A percentile compares a stretch with the other conserved stretches of the same genome.
phyloP scores from a whole-genome alignment of 495 filamentous ascomycete genomes.

The Cetradonia linearis region DNA sequence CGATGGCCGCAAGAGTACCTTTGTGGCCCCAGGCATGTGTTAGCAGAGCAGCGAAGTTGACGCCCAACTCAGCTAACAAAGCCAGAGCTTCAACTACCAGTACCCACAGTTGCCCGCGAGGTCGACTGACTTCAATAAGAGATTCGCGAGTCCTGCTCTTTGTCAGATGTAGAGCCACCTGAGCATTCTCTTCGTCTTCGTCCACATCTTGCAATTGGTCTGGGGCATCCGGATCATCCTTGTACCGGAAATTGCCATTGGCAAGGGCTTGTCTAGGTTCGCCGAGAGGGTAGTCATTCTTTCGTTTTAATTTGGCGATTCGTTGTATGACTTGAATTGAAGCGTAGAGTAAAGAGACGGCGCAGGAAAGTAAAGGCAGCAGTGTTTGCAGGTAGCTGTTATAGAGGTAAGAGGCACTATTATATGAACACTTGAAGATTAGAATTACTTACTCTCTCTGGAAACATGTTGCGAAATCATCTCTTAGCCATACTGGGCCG shows the following conservation, averaged over 20 bases:
- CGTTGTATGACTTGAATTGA: constrained; percentile 41
- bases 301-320: constrained; percentile 37
- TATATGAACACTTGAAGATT: background rate
- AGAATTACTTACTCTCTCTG: constrained; percentile 64
- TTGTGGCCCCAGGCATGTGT: constrained; percentile 45
- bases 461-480: constrained; percentile 86
- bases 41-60: constrained; percentile 53
- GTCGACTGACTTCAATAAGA: constrained; percentile 65
- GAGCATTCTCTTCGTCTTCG: constrained; percentile 55
- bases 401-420: constrained; percentile 19
- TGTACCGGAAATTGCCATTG: constrained; percentile 30
- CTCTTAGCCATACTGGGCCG: constrained; percentile 70
- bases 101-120: constrained; percentile 58
- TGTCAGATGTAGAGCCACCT: constrained; percentile 52
- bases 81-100: constrained; percentile 65
- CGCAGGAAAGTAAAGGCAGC: constrained; percentile 63
- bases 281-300: constrained; percentile 42
- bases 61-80: constrained; percentile 56
- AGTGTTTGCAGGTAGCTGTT: constrained; percentile 74
- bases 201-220: constrained; percentile 24
- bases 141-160: constrained; percentile 51
- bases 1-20: constrained; percentile 50
- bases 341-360: constrained; percentile 59
- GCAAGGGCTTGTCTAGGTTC: constrained; percentile 31
- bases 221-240: constrained; percentile 31